These are phyloP conservation scores for Massarina eburnea DNA, from an alignment of 2,329 filamentous ascomycete species.

Conservation along the genomic window DNA sequence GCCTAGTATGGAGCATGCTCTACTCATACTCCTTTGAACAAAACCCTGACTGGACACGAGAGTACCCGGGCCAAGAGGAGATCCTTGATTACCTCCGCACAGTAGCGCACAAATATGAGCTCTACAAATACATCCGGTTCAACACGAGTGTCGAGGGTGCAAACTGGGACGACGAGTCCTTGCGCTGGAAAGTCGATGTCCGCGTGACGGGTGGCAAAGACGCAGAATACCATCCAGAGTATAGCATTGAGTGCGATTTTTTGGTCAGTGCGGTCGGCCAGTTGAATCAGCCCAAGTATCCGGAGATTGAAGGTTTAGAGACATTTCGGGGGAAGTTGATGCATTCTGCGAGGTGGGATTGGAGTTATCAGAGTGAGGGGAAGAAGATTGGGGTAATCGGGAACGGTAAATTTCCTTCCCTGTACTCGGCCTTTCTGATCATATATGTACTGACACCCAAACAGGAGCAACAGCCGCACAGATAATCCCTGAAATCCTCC, in stretches of 20 bases:
- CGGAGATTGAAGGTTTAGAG: conserved; percentile 51
- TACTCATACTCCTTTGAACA: conserved; percentile 65
- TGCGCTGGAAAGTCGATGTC: conserved; percentile 56
- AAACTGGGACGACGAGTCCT: conserved; percentile 56
- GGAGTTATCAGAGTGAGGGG: conserved; percentile 56
- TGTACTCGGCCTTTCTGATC: background rate
- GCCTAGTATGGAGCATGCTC: conserved; percentile 53
- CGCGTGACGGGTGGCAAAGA: conserved; percentile 56
- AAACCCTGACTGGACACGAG: conserved; percentile 59
- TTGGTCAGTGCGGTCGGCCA: conserved; percentile 62
- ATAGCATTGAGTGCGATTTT: conserved; percentile 59
- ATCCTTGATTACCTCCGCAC: conserved; percentile 54
- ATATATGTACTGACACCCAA: conserved; percentile 2
- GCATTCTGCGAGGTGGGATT: conserved; percentile 63
- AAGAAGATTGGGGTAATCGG: conserved; percentile 63
- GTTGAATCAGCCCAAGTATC: conserved; percentile 57
- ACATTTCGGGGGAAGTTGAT: conserved; percentile 56
- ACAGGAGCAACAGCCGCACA: conserved; percentile 59
- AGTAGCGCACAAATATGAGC: conserved; percentile 56
- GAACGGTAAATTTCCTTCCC: conserved; percentile 48
- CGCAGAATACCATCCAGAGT: conserved; percentile 54
- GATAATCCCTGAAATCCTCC: conserved; percentile 60
- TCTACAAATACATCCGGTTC: conserved; percentile 61
- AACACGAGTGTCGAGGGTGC: conserved; percentile 57
- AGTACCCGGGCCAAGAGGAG: conserved; percentile 63